A percentile compares a stretch with the other conserved stretches of the same genome.
Conservation (phyloP, 768 basidiomycete genomes). For the Gloeopeniophorella convolvens region DNA sequence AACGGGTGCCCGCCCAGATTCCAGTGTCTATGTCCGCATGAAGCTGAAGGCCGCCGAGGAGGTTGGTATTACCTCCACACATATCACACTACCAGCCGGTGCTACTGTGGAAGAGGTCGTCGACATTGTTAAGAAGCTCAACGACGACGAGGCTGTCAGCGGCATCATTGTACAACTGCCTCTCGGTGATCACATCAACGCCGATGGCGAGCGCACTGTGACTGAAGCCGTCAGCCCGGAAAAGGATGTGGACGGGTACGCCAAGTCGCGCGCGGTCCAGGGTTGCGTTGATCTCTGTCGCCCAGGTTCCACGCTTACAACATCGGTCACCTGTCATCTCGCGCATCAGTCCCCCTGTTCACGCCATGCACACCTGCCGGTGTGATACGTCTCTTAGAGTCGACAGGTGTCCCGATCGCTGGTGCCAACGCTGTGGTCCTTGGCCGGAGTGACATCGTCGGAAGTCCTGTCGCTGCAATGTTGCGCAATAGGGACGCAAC, state of each 20-base stretch:
- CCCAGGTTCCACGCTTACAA: conserved; percentile 95
- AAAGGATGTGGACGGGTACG: conserved; percentile 96
- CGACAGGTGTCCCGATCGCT: conserved; percentile 67
- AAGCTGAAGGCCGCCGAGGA: conserved; percentile 94
- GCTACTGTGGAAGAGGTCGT: conserved; percentile 73
- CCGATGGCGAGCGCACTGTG: conserved; percentile 81
- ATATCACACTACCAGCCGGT: conserved; percentile 65
- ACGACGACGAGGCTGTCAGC: conserved; percentile 71
- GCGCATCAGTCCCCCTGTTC: conserved; percentile 85
- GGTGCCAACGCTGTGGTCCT: conserved; percentile 88
- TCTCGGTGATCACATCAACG: conserved; percentile 71
- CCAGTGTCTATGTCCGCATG: conserved; percentile 92
- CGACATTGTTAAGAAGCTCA: conserved; percentile 70
- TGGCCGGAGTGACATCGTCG: conserved; percentile 96
- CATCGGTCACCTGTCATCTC: conserved; percentile 89
- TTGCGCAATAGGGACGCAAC: conserved; percentile 88
- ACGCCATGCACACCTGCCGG: conserved; percentile 94
- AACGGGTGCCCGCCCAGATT: conserved; percentile 89
- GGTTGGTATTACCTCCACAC: conserved; percentile 82
- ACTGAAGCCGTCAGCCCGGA: conserved; percentile 92
- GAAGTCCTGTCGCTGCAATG: conserved; percentile 89
- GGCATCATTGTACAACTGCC: conserved; percentile 96
- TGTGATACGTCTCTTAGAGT: conserved; percentile 84
- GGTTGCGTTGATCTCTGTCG: not conserved
- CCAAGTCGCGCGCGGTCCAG: conserved; percentile 5